Percentiles rank a stretch among this genome's conserved stretches.
phyloP scores from a whole-genome alignment of 208 protist genomes.

The Phytomonas serpens region DNA sequence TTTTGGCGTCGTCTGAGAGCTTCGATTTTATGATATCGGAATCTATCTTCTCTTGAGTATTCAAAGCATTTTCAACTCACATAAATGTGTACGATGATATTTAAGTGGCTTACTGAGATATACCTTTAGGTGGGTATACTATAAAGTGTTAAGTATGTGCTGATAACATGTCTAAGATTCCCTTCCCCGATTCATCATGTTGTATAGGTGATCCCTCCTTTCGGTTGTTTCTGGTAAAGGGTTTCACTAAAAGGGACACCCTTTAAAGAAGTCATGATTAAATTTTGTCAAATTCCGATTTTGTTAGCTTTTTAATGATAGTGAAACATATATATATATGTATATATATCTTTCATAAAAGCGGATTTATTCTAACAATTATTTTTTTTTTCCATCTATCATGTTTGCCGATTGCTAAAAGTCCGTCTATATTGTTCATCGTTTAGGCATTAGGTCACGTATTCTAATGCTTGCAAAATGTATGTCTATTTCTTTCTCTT shows the following conservation, averaged over 20 bases:
- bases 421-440: neutral
- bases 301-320: neutral
- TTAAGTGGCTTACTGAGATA: neutral
- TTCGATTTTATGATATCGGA: neutral
- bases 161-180: neutral
- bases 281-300: neutral
- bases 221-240: neutral
- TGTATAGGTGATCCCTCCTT: neutral
- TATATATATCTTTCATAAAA: neutral
- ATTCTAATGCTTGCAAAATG: neutral
- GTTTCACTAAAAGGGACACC: neutral
- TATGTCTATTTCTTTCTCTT: neutral
- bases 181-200: neutral
- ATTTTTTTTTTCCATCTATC: neutral
- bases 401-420: neutral
- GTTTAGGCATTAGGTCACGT: neutral
- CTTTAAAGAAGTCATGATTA: neutral
- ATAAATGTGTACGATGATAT: neutral
- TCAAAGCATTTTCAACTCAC: neutral
- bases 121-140: neutral
- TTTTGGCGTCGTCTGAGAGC: neutral
- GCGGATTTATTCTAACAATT: neutral
- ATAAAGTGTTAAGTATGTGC: neutral
- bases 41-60: neutral
- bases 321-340: conserved; percentile 2